A percentile compares a stretch with the other conserved stretches of the same genome.
phyloP scores from a whole-genome alignment of 257 asterid genomes.

The Datura wrightii region DNA sequence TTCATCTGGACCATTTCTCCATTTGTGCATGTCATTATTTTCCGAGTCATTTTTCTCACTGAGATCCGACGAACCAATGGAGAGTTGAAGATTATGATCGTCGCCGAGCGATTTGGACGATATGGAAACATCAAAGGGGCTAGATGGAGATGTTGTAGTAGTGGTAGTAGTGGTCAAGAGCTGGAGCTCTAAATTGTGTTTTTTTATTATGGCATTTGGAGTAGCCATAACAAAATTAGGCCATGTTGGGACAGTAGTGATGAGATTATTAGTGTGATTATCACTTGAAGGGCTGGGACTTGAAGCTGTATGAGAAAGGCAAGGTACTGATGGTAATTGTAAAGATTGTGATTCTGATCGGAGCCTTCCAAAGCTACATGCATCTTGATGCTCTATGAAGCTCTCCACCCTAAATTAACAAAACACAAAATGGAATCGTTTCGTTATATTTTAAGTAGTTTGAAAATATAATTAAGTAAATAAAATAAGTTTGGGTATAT shows the following conservation, averaged over 20 bases:
- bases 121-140: slow-evolving; percentile 23
- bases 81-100: slow-evolving; percentile 37
- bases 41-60: not conserved
- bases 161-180: slow-evolving; percentile 50
- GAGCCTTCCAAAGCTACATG: slow-evolving; percentile 56
- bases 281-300: slow-evolving; percentile 62
- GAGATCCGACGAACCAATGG: slow-evolving; percentile 39
- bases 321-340: slow-evolving; percentile 39
- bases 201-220: not conserved
- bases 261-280: slow-evolving; percentile 27
- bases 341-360: slow-evolving; percentile 49
- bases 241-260: slow-evolving; percentile 34
- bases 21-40: slow-evolving; percentile 12
- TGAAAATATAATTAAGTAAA: not conserved
- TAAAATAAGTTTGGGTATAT: not conserved
- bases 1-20: not conserved
- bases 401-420: slow-evolving; percentile 65
- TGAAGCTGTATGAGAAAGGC: slow-evolving; percentile 60
- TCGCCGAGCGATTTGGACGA: slow-evolving; percentile 30
- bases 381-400: slow-evolving; percentile 80
- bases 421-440: not conserved
- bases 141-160: slow-evolving; percentile 37
- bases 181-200: slow-evolving; percentile 66
- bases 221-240: slow-evolving; percentile 34
- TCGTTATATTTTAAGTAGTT: not conserved